Evolutionary conservation across 805 yeast genomes (phyloP).

Genomic region (Hanseniaspora guilliermondii): DNA sequence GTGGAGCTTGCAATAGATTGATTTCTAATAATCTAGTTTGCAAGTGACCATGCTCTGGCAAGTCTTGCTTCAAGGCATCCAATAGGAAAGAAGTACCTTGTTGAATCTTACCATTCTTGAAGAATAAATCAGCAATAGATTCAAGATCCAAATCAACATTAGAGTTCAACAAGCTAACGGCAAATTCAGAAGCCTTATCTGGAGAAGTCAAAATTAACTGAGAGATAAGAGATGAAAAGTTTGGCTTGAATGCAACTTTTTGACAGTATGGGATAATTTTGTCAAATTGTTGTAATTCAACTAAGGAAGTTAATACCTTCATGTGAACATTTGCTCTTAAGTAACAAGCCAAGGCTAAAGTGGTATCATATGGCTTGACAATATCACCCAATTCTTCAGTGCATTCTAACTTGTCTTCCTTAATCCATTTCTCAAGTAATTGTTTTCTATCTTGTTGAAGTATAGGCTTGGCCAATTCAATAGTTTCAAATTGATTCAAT

Average conservation of each 20-base stretch:
- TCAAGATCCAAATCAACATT: constrained; percentile 59
- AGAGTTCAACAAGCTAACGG: constrained; percentile 62
- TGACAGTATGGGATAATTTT: constrained; percentile 89
- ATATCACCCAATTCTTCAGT: constrained; percentile 98
- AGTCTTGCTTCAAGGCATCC: constrained; percentile 87
- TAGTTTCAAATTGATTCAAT: constrained; percentile 80
- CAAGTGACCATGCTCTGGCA: constrained; percentile 87
- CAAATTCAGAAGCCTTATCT: constrained; percentile 97
- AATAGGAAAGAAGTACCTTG: constrained; percentile 95
- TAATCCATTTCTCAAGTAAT: constrained; percentile 88
- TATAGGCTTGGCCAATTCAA: constrained; percentile 90
- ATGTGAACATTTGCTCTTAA: constrained; percentile 69
- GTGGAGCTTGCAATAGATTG: constrained; percentile 91
- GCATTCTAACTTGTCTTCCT: constrained; percentile 83
- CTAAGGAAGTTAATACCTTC: constrained; percentile 82
- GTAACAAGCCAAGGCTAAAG: constrained; percentile 83
- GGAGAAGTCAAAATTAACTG: constrained; percentile 85
- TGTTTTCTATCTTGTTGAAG: constrained; percentile 90
- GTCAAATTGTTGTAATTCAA: constrained; percentile 93
- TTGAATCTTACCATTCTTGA: constrained; percentile 86
- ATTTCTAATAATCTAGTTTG: constrained; percentile 91
- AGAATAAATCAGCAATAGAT: constrained; percentile 81
- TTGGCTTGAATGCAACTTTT: constrained; percentile 79
- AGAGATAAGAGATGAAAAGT: constrained; percentile 78
- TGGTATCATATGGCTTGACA: constrained; percentile 74